phyloP scores from a whole-genome alignment of 352 stramenopile genomes.

The Phytopythium mirpurense region DNA sequence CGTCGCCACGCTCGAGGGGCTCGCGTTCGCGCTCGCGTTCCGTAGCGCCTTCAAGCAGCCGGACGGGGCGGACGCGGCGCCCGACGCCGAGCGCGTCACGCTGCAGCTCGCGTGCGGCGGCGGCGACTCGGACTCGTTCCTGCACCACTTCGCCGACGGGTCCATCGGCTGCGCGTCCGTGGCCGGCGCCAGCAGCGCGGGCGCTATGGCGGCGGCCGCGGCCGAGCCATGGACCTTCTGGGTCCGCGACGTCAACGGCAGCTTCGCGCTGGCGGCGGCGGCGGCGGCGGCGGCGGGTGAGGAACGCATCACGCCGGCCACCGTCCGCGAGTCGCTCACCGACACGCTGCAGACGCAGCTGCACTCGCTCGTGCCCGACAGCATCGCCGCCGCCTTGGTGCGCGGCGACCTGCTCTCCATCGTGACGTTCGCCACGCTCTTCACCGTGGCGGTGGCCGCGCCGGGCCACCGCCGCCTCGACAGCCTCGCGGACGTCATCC shows the following conservation, averaged over 20 bases:
- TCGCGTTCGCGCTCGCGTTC: constrained; percentile 31
- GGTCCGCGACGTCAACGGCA: constrained; percentile 26
- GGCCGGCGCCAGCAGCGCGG: constrained; percentile 16
- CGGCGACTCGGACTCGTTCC: neutral
- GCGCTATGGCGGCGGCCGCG: constrained; percentile 15
- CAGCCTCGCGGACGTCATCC: constrained; percentile 21
- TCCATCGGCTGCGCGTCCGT: constrained; percentile 7
- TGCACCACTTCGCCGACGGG: constrained; percentile 6
- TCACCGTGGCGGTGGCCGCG: constrained; percentile 23
- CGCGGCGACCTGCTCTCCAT: constrained; percentile 36
- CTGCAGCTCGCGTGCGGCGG: constrained; percentile 16
- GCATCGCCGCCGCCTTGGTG: constrained; percentile 31
- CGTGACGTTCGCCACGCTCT: constrained; percentile 41
- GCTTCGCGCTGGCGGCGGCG: constrained; percentile 11
- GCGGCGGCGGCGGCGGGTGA: neutral
- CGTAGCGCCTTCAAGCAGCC: constrained; percentile 21
- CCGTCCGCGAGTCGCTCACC: constrained; percentile 15
- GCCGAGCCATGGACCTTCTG: constrained; percentile 19
- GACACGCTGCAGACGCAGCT: constrained; percentile 24
- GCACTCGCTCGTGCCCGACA: constrained; percentile 31
- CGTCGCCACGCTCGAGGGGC: constrained; percentile 20
- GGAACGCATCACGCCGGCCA: neutral
- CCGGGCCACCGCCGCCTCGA: constrained; percentile 7
- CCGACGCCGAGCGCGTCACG: constrained; percentile 8
- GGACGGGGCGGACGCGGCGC: constrained; percentile 2